Base-by-base conservation (phyloP, 345 rosid species). In the Clausena lansium region DNA sequence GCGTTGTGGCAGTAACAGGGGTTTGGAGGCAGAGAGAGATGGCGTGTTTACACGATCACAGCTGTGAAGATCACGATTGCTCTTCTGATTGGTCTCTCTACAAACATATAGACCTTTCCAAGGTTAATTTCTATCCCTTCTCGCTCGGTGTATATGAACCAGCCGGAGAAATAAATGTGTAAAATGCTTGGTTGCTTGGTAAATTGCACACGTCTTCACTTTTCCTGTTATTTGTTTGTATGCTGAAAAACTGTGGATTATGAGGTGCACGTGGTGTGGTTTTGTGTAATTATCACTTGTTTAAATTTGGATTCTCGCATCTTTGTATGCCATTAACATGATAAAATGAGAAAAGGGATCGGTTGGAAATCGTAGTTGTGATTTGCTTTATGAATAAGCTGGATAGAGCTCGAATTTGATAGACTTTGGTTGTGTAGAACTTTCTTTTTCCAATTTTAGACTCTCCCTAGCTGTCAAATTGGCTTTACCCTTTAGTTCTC, bases 61-160 rank as follows among this genome's bases (percentile, higher is more conserved):
- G 87, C 86, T 92, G 99, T 71, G 97, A 92, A 83, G 99, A 91
- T 79, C 86, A 91, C 71, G 98, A 95, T 84, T 95, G 97, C 79
- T 95, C 97, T 60, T 85, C 97, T 50, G 89, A 87, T 78, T 95
- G 98, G 98, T 93, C 98, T 75, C 99, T 95, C 67, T 95, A 90
- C 91, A 91, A 93, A 74, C 94, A 93, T 88, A 87, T 95, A 76
- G 98, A 95, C 85, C 89, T 93, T 67, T 67, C 98, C 69, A 93
- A 91, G 97, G 99, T 76, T 74, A 52, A 38, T 52, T 65, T 65
- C 61, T 57, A n/a, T 70, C 52, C 54, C 39, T 17, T 22, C 22
- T 20, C 35, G 27, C 50, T 22, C 57, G 50, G 13, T 45, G 10
- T 45, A 45, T 45, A 13, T 45, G 50, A 45, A 45, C 11, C 3